Base-by-base conservation (phyloP, 305 asterid species). In the Stenogyne calaminthoides region DNA sequence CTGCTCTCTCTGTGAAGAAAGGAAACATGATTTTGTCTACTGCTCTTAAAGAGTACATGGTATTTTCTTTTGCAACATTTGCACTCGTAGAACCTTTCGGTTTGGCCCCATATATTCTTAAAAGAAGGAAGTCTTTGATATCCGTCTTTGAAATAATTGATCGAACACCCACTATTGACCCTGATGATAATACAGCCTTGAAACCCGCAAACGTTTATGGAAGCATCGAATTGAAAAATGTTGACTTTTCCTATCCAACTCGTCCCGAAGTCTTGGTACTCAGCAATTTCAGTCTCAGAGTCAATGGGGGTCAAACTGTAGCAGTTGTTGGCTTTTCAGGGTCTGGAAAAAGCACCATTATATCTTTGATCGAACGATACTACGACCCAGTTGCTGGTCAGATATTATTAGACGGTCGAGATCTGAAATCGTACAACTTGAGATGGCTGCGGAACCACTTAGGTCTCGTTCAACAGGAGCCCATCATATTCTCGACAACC, bases 31-130 rank as follows among this genome's bases (percentile, higher is more conserved):
- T 25, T 67, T 75, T 92, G 85, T 49, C 84, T 19, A 91, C 99
- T 52, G 99, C 99, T 59, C 81, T 95, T 25, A 92, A 87, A 76
- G 99, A 88, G 83, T 95, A 91, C 79, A 95, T 95, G 98, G 99
- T 95, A 36, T 95, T 95, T 89, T 92, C 99, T 76, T 95, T 95
- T 77, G 98, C 97, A 36, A 89, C 99, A 49, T 95, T 95, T 75
- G 99, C 99, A 25, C 91, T 95, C 59, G 99, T 95, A 58, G 99
- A 95, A 78, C 99, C 99, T 59, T 95, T 95, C 71, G 99, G 99
- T 61, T 86, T 95, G 91, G 99, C 99, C 78, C 99, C 99, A 14
- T 95, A 95, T 67, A 95, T 95, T 80, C 92, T 95, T 64, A 95
- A 95, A 80, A 85, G 99, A 76, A 83, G 98, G 73, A 89, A 95